These are phyloP conservation scores for Bromus sterilis DNA, from an alignment of 176 grass and related monocot genomes.

Conservation along the genomic window DNA sequence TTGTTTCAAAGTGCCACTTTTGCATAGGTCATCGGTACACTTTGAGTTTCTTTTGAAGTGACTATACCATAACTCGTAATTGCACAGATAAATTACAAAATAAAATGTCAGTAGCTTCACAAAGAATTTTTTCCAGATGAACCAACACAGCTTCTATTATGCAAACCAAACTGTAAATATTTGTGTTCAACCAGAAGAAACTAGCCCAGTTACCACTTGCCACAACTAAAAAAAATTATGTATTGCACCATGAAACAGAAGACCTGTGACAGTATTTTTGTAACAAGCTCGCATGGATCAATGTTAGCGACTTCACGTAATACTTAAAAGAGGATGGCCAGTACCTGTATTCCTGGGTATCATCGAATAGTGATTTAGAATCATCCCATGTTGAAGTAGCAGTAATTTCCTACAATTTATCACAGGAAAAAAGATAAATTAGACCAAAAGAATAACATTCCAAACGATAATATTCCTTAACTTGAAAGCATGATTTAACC, in stretches of 20 bases:
- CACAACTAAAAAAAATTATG: slow-evolving; percentile 6
- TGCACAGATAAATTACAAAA: background rate
- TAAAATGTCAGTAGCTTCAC: background rate
- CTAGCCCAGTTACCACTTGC: background rate
- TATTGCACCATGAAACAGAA: background rate
- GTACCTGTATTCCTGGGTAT: slow-evolving; percentile 80
- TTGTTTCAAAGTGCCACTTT: background rate
- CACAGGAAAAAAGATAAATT: slow-evolving; percentile 11
- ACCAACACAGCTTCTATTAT: background rate
- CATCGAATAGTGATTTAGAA: slow-evolving; percentile 61
- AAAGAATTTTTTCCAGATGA: background rate
- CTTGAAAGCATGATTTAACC: background rate
- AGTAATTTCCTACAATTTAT: slow-evolving; percentile 67
- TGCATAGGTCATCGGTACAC: background rate
- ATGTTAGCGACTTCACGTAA: background rate
- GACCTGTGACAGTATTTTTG: background rate
- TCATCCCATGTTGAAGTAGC: slow-evolving; percentile 84
- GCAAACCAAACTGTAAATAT: background rate
- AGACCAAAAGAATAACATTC: background rate
- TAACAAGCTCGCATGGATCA: background rate
- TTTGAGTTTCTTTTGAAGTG: background rate
- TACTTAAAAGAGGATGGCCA: slow-evolving; percentile 15
- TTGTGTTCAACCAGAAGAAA: background rate
- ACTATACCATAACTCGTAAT: background rate
- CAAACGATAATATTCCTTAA: slow-evolving; percentile 4